A percentile compares a stretch with the other conserved stretches of the same genome.
Conservation (phyloP, 2,329 filamentous ascomycete species). For the Aspergillus proliferans region DNA sequence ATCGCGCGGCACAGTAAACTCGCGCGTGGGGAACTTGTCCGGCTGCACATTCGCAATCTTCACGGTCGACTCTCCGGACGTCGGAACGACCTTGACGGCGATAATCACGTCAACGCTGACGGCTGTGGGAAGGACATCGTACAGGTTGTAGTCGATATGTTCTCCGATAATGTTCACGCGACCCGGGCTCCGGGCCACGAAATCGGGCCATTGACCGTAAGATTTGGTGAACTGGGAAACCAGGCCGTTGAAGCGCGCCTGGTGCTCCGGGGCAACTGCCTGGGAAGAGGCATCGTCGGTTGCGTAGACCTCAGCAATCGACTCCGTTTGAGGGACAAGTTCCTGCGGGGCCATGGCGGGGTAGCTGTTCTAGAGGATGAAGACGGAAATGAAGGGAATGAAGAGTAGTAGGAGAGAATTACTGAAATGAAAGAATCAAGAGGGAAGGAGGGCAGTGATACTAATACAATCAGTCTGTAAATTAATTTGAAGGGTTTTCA, state of each 20-base stretch:
- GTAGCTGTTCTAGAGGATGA: conserved; percentile 9
- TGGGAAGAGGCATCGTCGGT: conserved; percentile 68
- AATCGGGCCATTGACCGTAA: conserved; percentile 67
- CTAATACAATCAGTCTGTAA: no score
- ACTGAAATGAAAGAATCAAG: not conserved
- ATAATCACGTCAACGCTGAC: conserved; percentile 87
- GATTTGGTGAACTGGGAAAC: conserved; percentile 62
- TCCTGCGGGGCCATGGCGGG: conserved; percentile 37
- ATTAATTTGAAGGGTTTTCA: not conserved
- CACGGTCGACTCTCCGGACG: conserved; percentile 52
- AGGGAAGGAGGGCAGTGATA: not conserved
- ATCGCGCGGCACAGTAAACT: conserved; percentile 63
- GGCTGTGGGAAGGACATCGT: conserved; percentile 92
- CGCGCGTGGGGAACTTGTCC: conserved; percentile 66
- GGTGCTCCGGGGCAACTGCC: conserved; percentile 62
- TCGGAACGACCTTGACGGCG: conserved; percentile 57
- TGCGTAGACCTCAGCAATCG: conserved; percentile 78
- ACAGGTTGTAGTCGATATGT: conserved; percentile 98
- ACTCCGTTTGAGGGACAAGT: conserved; percentile 66
- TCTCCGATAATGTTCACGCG: conserved; percentile 98
- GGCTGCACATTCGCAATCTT: conserved; percentile 73
- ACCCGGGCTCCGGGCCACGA: conserved; percentile 83
- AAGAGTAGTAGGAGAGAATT: not conserved
- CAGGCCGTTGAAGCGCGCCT: conserved; percentile 68
- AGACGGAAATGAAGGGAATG: conserved; percentile 1